Evolutionary conservation across 2,329 filamentous ascomycete species (phyloP).

Genomic region (Microcyclospora pomicola): DNA sequence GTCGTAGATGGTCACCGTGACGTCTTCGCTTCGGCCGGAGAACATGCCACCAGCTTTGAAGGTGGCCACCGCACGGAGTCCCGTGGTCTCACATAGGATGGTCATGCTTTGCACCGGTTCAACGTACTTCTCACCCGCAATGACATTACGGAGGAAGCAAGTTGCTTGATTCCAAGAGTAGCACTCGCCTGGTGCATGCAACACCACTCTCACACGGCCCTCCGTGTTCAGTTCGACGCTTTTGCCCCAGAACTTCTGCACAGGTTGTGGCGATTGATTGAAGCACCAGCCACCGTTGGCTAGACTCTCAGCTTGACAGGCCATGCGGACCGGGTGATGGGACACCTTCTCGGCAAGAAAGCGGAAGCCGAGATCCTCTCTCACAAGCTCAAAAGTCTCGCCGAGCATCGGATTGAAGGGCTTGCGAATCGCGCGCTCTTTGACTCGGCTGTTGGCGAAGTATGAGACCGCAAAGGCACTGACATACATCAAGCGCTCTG

Average conservation of each 20-base stretch:
- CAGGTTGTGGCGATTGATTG: conserved; percentile 71
- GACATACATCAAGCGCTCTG: conserved; percentile 69
- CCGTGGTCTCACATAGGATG: conserved; percentile 68
- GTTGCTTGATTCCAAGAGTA: conserved; percentile 85
- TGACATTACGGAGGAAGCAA: conserved; percentile 86
- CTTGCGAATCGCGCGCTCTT: conserved; percentile 85
- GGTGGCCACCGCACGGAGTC: conserved; percentile 69
- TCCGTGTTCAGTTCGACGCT: conserved; percentile 89
- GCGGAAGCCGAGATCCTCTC: conserved; percentile 74
- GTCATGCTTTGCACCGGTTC: conserved; percentile 88
- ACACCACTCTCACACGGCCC: conserved; percentile 63
- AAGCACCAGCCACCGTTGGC: conserved; percentile 62
- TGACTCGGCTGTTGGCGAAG: conserved; percentile 68
- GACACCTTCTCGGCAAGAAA: conserved; percentile 92
- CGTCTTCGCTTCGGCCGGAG: conserved; percentile 82
- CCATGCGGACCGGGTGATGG: conserved; percentile 82
- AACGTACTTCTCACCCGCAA: conserved; percentile 95
- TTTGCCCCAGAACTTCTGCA: conserved; percentile 98
- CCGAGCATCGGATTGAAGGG: conserved; percentile 95
- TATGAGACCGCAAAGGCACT: conserved; percentile 82
- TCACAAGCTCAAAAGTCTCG: conserved; percentile 86
- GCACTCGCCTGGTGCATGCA: conserved; percentile 56
- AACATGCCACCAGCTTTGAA: conserved; percentile 98
- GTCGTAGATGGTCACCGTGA: conserved; percentile 60
- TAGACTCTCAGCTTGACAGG: conserved; percentile 68